These are phyloP conservation scores for Eutypella sp. DNA, from an alignment of 2,329 filamentous ascomycete species.

Conservation along the genomic window DNA sequence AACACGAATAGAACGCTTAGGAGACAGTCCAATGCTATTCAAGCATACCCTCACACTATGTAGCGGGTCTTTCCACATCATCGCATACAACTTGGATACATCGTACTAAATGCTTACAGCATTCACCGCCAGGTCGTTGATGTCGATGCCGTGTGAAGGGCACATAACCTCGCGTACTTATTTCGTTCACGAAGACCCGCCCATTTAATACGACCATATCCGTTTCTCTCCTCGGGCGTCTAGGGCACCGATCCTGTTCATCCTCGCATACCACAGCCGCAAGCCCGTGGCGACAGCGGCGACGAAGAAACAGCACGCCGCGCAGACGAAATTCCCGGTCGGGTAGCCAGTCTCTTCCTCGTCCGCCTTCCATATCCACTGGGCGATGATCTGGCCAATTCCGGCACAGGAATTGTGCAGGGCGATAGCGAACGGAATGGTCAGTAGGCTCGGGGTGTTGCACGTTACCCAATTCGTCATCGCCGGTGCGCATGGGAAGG, in stretches of 20 bases:
- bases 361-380: slow-evolving; percentile 33
- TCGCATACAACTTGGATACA: no score
- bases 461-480: slow-evolving; percentile 34
- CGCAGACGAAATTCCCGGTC: slow-evolving; percentile 35
- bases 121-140: no score
- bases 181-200: no score
- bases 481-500: slow-evolving; percentile 30
- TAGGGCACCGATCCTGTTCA: slow-evolving; percentile 15
- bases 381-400: slow-evolving; percentile 32
- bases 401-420: slow-evolving; percentile 33
- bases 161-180: no score
- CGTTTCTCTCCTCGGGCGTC: slow-evolving; percentile 17
- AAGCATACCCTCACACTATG: no score
- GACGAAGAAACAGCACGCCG: slow-evolving; percentile 30
- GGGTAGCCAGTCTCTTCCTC: slow-evolving; percentile 28
- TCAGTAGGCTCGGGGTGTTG: slow-evolving; percentile 31
- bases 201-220: slow-evolving; percentile 21
- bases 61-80: no score
- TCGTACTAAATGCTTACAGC: no score
- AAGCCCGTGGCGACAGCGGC: slow-evolving; percentile 14
- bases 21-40: no score
- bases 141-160: no score
- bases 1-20: no score
- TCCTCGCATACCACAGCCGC: slow-evolving; percentile 17
- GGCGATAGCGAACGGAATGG: slow-evolving; percentile 32